phyloP scores from a whole-genome alignment of 2,329 filamentous ascomycete species.

The Penicillium palitans region DNA sequence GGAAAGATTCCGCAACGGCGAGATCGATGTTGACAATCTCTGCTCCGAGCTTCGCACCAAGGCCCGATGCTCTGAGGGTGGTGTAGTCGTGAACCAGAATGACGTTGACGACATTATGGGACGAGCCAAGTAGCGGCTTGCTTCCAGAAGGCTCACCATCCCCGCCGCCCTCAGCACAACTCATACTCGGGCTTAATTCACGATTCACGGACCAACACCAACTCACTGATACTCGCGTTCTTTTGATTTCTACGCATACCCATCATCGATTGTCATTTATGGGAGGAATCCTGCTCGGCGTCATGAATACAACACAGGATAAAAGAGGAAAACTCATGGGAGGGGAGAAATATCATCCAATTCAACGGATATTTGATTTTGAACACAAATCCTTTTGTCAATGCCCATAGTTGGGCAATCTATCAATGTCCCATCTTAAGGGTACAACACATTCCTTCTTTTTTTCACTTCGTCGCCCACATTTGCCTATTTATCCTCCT shows the following conservation, averaged over 20 bases:
- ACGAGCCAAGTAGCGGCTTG: slow-evolving; percentile 31
- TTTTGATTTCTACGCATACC: slow-evolving; percentile 30
- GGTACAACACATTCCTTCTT: neutral
- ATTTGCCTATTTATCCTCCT: neutral
- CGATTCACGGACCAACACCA: slow-evolving; percentile 22
- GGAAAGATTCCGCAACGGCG: slow-evolving; percentile 82
- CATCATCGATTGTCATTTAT: slow-evolving; percentile 23
- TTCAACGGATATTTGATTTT: neutral
- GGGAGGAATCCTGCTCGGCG: slow-evolving; percentile 19
- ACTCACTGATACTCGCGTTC: slow-evolving; percentile 12
- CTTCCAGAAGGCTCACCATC: slow-evolving; percentile 1
- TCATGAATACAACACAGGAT: slow-evolving; percentile 21
- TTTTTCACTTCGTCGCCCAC: neutral
- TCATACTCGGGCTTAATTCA: slow-evolving; percentile 14
- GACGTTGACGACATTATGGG: slow-evolving; percentile 81
- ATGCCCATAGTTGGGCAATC: slow-evolving; percentile 1
- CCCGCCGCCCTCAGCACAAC: neutral
- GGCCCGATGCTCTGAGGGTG: slow-evolving; percentile 86
- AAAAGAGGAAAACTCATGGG: slow-evolving; percentile 8
- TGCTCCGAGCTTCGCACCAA: slow-evolving; percentile 94
- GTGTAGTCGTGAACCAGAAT: slow-evolving; percentile 82
- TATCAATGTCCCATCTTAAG: neutral
- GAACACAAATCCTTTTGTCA: neutral
- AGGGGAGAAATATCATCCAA: slow-evolving; percentile 1
- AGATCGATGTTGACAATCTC: slow-evolving; percentile 89